These are phyloP conservation scores for Trichoderma parareesei DNA, from an alignment of 495 filamentous ascomycete species.

Conservation along the genomic window DNA sequence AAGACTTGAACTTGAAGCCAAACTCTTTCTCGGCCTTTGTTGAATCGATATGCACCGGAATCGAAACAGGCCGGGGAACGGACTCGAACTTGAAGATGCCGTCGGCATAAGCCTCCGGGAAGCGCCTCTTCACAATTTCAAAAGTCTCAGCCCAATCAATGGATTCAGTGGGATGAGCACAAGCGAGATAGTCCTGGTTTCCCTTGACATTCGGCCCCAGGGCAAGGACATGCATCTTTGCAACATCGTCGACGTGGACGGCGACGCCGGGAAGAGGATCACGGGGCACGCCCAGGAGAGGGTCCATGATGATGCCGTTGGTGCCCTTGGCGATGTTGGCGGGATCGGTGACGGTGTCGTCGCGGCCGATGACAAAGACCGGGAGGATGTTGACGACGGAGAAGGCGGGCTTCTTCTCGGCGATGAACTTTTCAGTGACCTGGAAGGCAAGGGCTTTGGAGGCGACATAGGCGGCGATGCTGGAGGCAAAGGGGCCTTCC, in stretches of 20 bases:
- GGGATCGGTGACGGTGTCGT: slow-evolving; percentile 12
- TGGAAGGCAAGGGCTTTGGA: slow-evolving; percentile 37
- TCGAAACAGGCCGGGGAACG: background rate
- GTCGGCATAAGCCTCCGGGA: slow-evolving; percentile 27
- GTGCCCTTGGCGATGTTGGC: slow-evolving; percentile 11
- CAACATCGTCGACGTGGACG: slow-evolving; percentile 17
- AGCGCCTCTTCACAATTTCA: slow-evolving; percentile 25
- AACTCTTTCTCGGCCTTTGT: slow-evolving; percentile 32
- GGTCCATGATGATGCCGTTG: slow-evolving; percentile 14
- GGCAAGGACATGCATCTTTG: slow-evolving; percentile 12
- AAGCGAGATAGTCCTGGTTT: slow-evolving; percentile 21
- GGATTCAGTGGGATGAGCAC: background rate
- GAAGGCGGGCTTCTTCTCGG: slow-evolving; percentile 26
- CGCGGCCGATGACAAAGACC: slow-evolving; percentile 14
- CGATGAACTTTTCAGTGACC: slow-evolving; percentile 33
- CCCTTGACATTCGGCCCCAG: slow-evolving; percentile 18
- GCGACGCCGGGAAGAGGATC: slow-evolving; percentile 13
- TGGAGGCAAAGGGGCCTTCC: slow-evolving; percentile 28
- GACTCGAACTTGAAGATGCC: slow-evolving; percentile 20
- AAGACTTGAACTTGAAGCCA: slow-evolving; percentile 32
- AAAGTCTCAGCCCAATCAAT: slow-evolving; percentile 31
- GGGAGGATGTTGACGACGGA: slow-evolving; percentile 15
- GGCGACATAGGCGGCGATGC: slow-evolving; percentile 31
- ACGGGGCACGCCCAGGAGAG: slow-evolving; percentile 10
- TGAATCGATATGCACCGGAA: slow-evolving; percentile 22